Base-by-base conservation (phyloP, 2,329 filamentous ascomycete genomes). In the Aspergillus carbonarius region DNA sequence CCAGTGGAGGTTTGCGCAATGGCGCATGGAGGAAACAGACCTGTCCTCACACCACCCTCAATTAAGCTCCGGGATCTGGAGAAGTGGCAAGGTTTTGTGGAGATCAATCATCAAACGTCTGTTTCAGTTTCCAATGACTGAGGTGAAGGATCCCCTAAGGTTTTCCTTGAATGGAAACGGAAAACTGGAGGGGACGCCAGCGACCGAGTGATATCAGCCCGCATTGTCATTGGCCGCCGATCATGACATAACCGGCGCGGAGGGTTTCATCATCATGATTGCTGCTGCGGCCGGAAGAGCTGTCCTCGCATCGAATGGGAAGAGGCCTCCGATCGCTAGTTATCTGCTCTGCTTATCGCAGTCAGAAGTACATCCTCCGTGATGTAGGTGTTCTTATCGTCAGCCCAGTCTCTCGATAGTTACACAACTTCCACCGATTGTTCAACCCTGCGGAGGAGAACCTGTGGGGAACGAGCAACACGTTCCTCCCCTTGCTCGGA, bases 241-340 rank as follows among this genome's bases (percentile, higher is more conserved):
- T 54, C 51, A 54, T 54, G 51, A 54, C 51, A 40, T 54, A 51
- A 51, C 49, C 34, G 18, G n/a, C 9, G 18, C 20, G 49, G 34
- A 12, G 23, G 17, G 25, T 54, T 54, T 54, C 51, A 54, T 54
- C 51, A 54, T 54, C 27, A 54, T 54, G 51, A 54, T 42, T 51
- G 23, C 15, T 35, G 34, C 34, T 50, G 8, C 23, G 3, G 23
- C 23, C 15, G 18, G n/a, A 30, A 30, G 5, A 12, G 8, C 20
- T 27, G 13, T 4, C 44, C 8, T n/a, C 23, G 27, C 25, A 48
- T 48, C 37, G n/a, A 40, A 40, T 40, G 37, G 37, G 23, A 42
- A 42, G 18, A 13, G 39, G 23, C 23, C 23, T 23, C 23, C 23
- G 23, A 23, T 23, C 23, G 23, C 23, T 23, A 5, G 23, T 23